phyloP scores from a whole-genome alignment of 352 stramenopile species.

The Phytophthora sp. region DNA sequence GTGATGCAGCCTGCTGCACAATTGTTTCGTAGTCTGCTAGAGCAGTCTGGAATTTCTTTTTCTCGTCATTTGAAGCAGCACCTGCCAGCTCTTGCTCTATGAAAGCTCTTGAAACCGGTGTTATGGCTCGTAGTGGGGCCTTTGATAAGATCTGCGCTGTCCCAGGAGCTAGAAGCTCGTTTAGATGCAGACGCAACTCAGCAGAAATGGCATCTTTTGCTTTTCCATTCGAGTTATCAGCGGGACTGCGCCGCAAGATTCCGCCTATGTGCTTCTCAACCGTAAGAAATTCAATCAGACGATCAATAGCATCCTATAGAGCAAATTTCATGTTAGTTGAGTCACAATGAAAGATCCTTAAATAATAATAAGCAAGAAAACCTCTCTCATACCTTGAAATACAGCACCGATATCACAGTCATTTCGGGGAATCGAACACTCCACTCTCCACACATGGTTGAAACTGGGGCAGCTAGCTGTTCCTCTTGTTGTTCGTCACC shows the following conservation, averaged over 20 bases:
- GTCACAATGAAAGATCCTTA: background rate
- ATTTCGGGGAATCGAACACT: slow-evolving; percentile 46
- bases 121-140: slow-evolving; percentile 25
- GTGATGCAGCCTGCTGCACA: slow-evolving; percentile 26
- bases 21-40: slow-evolving; percentile 69
- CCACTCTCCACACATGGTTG: slow-evolving; percentile 47
- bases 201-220: slow-evolving; percentile 40
- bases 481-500: slow-evolving; percentile 22
- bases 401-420: slow-evolving; percentile 34
- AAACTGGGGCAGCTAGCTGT: slow-evolving; percentile 1
- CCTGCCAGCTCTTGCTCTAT: slow-evolving; percentile 68
- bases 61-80: slow-evolving; percentile 66
- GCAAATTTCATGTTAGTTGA: slow-evolving; percentile 2
- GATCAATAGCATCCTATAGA: slow-evolving; percentile 35
- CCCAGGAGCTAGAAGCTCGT: slow-evolving; percentile 43
- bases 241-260: slow-evolving; percentile 37
- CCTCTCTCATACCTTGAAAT: slow-evolving; percentile 63
- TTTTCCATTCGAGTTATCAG: slow-evolving; percentile 33
- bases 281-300: slow-evolving; percentile 51
- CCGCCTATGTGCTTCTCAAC: slow-evolving; percentile 52
- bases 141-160: slow-evolving; percentile 13
- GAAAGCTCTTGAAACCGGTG: slow-evolving; percentile 41
- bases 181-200: slow-evolving; percentile 42
- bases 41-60: slow-evolving; percentile 70
- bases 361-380: too few relatives aligned